Conservation (phyloP, 83 land plant species). For the Diphasiastrum complanatum region DNA sequence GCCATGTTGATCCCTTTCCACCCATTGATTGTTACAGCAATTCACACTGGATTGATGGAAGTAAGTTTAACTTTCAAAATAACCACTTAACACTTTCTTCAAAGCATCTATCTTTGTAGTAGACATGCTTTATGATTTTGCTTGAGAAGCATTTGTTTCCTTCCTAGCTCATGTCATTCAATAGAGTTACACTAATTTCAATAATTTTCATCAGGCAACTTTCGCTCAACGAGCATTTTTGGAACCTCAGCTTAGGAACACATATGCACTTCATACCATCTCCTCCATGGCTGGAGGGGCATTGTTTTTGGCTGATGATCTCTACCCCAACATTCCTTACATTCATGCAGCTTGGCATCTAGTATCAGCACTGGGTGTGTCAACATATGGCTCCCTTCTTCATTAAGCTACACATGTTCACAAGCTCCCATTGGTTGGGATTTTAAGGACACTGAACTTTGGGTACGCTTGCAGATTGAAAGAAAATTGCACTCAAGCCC, state of each 20-base stretch:
- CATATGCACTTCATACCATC: conserved; percentile 28
- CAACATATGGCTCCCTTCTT: conserved; percentile 32
- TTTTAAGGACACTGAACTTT: too few relatives aligned
- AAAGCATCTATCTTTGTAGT: background rate
- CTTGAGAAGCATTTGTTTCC: too few relatives aligned
- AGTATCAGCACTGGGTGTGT: conserved; percentile 83
- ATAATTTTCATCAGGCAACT: conserved; percentile 13
- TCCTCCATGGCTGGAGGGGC: conserved; percentile 70
- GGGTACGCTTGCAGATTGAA: too few relatives aligned
- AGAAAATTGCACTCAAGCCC: too few relatives aligned
- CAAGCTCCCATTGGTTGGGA: too few relatives aligned
- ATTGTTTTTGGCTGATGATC: conserved; percentile 70
- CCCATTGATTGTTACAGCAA: conserved; percentile 71
- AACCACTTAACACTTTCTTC: background rate
- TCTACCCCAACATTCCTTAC: conserved; percentile 69
- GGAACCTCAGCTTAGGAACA: background rate
- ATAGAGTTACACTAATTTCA: too few relatives aligned
- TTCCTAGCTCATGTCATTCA: too few relatives aligned
- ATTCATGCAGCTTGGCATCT: conserved; percentile 97
- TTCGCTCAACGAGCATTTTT: background rate
- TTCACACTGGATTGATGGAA: conserved; percentile 89
- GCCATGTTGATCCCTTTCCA: conserved; percentile 66
- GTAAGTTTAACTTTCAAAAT: conserved; percentile 19
- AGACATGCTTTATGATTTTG: background rate
- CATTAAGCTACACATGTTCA: conserved; percentile 6